Evolutionary conservation across 768 basidiomycete genomes (phyloP), one percentile per base, ranked within the genome.

Genomic region (Boletus patriciae): DNA sequence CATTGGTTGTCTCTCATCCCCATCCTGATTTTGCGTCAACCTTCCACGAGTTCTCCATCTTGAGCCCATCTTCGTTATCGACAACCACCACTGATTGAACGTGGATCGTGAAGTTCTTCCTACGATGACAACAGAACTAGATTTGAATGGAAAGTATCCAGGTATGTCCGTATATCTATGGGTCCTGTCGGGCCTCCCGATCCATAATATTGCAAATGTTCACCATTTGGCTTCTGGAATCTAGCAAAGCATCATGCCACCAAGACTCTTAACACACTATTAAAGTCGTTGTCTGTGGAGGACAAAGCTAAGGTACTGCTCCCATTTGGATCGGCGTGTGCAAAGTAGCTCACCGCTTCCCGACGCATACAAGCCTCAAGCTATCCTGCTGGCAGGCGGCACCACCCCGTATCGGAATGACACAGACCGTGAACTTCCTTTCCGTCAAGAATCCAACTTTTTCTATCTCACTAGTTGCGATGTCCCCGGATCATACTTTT

Each of bases 401-500:
- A 76, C 73, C 6, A 83, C 81, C 3, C 76, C 79, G 1, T 91
- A 77, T 66, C 77, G 91, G 59, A 83, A 92, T 67, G 92, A 94
- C 68, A 94, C 93, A 12, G 92, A 95, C 68, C 81, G 92, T 33
- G 91, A 93, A 73, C 73, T 92, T 42, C 68, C 77, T 5, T 92
- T 92, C 64, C 79, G 83, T 54, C 78, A 80, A 66, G 92, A 94
- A 72, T 88, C 87, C 64, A 96, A 96, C 73, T 96, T 96, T 69
- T 87, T 82, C 74, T 96, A 93, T 69, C 78, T 96, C 16, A 83
- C 90, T 0, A 94, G 92, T 50, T 93, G 90, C 72, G 76, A 78
- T 46, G 79, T 92, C 5, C 90, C 93, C 0, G 79, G 80, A 0
- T 86, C 90, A 1, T 84, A 83, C 60, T 71, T 94, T 13, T 73